Evolutionary conservation across 1,284 basidiomycete genomes (phyloP).

Genomic region (Sporisorium iseilematis-ciliati): DNA sequence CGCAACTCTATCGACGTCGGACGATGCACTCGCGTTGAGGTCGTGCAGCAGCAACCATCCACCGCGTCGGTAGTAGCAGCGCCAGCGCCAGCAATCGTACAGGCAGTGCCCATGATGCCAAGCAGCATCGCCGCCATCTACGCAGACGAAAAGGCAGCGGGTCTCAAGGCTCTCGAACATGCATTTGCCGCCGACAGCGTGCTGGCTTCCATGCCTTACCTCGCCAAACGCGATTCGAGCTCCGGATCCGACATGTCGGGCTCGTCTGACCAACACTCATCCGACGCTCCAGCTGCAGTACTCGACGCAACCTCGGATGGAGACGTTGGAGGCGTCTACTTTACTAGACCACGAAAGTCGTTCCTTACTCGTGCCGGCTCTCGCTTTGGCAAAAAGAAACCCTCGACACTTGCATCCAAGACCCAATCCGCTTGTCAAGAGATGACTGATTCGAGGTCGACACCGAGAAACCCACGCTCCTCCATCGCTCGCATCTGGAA

Average conservation of each 20-base stretch:
- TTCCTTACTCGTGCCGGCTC: constrained; percentile 25
- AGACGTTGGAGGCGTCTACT: constrained; percentile 33
- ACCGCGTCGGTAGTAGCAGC: constrained; percentile 6
- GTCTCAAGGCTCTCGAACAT: constrained; percentile 31
- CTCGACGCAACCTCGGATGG: constrained; percentile 26
- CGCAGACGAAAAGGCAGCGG: constrained; percentile 32
- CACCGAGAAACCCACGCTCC: constrained; percentile 13
- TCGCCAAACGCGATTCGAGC: constrained; percentile 40
- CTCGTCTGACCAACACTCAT: constrained; percentile 33
- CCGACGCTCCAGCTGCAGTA: constrained; percentile 15
- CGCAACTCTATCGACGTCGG: constrained; percentile 34
- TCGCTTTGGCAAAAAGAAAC: constrained; percentile 29
- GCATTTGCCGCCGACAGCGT: constrained; percentile 32
- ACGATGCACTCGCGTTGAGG: background rate
- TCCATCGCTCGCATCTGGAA: constrained; percentile 33
- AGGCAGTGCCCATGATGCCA: constrained; percentile 7
- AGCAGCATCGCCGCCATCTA: constrained; percentile 22
- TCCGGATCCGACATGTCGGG: constrained; percentile 41
- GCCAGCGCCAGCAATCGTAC: constrained; percentile 9
- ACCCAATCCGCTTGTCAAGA: constrained; percentile 2
- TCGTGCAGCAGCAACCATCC: background rate
- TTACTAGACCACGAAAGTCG: constrained; percentile 20
- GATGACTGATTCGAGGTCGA: constrained; percentile 4
- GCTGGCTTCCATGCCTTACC: constrained; percentile 36
- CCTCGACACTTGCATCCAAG: background rate